Conservation (phyloP, 176 grass and related monocot species). For the Lolium multiflorum region DNA sequence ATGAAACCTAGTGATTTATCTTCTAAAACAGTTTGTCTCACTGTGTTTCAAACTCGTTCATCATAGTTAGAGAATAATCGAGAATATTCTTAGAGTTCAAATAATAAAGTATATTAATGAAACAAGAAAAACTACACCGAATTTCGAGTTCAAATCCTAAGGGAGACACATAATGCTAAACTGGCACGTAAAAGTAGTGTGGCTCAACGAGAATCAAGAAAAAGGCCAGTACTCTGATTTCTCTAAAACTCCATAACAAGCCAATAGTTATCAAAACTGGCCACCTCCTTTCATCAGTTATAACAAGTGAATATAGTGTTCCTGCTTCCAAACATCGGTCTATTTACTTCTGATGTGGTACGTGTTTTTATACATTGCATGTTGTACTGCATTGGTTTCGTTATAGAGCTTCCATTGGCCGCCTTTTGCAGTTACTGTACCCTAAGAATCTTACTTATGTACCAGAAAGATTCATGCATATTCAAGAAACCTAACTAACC, state of each 20-base stretch:
- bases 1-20: too few relatives aligned
- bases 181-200: background rate
- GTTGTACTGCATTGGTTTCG: background rate
- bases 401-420: background rate
- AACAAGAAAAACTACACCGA: background rate
- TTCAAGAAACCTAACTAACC: constrained; percentile 16
- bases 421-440: background rate
- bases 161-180: background rate
- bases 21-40: too few relatives aligned
- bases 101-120: background rate
- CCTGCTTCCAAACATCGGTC: background rate
- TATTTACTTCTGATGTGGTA: background rate
- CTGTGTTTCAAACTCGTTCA: too few relatives aligned
- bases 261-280: background rate
- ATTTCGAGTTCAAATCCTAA: background rate
- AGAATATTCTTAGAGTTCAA: too few relatives aligned
- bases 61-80: background rate
- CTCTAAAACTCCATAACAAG: too few relatives aligned
- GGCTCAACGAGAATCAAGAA: background rate
- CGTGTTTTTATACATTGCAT: constrained; percentile 19
- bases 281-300: background rate
- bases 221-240: background rate
- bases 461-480: background rate
- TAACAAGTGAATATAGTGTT: constrained; percentile 9
- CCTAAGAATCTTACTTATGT: background rate